Evolutionary conservation across 192 early-diverging fungal species (phyloP), one percentile per base, ranked within the genome.

Genomic region (Allomyces javanicus): DNA sequence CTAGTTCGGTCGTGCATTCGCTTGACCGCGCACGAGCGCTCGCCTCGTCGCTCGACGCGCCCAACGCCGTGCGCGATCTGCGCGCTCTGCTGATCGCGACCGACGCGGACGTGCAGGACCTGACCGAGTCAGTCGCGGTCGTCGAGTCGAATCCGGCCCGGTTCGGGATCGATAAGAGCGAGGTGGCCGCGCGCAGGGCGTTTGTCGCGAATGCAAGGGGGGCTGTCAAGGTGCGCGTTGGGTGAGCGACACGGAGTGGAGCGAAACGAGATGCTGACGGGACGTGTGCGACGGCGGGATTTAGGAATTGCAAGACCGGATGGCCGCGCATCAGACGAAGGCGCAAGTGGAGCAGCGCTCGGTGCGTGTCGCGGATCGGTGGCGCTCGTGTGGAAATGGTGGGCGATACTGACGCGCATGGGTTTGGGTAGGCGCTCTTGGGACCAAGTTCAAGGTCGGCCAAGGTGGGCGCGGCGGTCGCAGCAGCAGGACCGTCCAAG

Each of bases 71-170:
- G 7, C 33, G 33, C 7, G 33, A 40, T 58, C 12, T 72, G 9
- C 61, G 64, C 11, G 45, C 27, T 5, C 4, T 24, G 14, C 64
- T 79, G 44, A 55, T 44, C 14, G 66, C 67, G 65, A 77, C 78
- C 61, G 70, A 65, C 26, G 75, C 63, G 61, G 79, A 81, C 62
- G 26, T 78, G 50, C 64, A 67, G 43, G 79, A 78, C 26, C 66
- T 81, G 24, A 68, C 73, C 12, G 77, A 76, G 61, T 74, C 79
- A 2, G 73, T 81, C 9, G 64, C 55, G 40, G 74, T 77, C n/a
- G 77, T 75, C 4, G 73, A 72, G 44, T 14, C 67, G 44, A 76
- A 79, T 66, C 80, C 80, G 17, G 65, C 63, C 9, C 63, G 71
- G 61, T 81, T 81, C 67, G 24, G 64, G 66, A 58, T 79, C 25